Evolutionary conservation across 306 rosid genomes (phyloP).

Genomic region (Bauhinia variegata): DNA sequence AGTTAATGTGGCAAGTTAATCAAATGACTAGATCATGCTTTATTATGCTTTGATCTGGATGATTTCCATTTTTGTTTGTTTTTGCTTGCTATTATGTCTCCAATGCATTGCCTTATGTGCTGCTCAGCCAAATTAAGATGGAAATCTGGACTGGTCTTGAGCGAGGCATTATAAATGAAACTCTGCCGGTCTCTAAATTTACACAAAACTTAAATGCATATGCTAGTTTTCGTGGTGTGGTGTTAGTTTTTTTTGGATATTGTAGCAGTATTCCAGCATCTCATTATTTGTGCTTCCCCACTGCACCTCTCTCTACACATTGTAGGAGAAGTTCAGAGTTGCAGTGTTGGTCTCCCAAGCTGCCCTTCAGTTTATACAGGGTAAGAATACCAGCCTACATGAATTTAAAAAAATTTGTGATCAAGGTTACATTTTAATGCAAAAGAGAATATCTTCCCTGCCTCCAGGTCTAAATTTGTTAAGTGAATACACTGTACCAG

Average conservation of each 20-base stretch:
- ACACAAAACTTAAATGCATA: neutral
- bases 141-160: neutral
- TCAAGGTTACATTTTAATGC: neutral
- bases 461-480: constrained; percentile 69
- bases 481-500: constrained; percentile 74
- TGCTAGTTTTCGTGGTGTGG: constrained; percentile 8
- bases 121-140: neutral
- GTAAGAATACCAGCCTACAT: constrained; percentile 48
- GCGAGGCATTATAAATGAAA: neutral
- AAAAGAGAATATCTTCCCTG: constrained; percentile 24
- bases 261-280: constrained; percentile 7
- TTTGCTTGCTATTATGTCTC: neutral
- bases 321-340: constrained; percentile 95
- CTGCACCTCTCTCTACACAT: constrained; percentile 30
- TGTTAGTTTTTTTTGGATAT: neutral
- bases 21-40: neutral
- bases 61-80: neutral
- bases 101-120: neutral
- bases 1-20: too few species aligned
- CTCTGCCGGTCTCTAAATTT: neutral
- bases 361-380: constrained; percentile 95
- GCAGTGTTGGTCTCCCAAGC: constrained; percentile 99
- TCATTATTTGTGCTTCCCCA: constrained; percentile 5
- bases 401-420: constrained; percentile 11
- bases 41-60: constrained; percentile 3